Evolutionary conservation across 768 basidiomycete species (phyloP), one percentile per base, ranked within the genome.

Genomic region (Lentinula boryana): DNA sequence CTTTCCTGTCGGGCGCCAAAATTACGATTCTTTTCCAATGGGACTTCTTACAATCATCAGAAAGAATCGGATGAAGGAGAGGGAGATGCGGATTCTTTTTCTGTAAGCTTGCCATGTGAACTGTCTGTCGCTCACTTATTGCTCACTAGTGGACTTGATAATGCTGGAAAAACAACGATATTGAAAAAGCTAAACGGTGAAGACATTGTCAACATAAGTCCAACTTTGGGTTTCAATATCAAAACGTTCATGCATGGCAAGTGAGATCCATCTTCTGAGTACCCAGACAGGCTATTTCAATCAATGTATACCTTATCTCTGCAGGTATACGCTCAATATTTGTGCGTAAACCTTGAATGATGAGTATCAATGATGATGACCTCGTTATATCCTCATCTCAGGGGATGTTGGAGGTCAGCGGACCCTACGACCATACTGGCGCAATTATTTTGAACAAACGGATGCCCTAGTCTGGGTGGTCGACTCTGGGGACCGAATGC

Each of bases 401-500:
- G 95, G 96, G 97, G 97, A 99, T 71, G 94, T 98, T 38, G 97
- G 97, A 38, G 96, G 97, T 23, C 97, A 99, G 72, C 86, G 89
- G 60, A 95, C 93, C 0, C 85, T 99, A 56, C 84, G 97, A 33
- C 96, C 97, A 6, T 98, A 98, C 72, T 99, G 97, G 97, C 80
- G 93, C 27, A 99, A 98, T 73, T 98, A 98, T 75, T 98, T 98
- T 66, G 97, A 99, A 74, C 93, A 95, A 74, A 98, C 97, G 9
- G 97, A 98, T 74, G 96, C 91, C 6, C 80, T 99, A 48, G 94
- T 98, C 36, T 99, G 97, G 97, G 96, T 99, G 16, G 95, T 99
- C 44, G 97, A 99, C 76, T 96, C 95, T 0, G 84, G 89, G 40
- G 96, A 98, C 75, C 83, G 91, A 44, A 80, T 93, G 77, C 84